phyloP scores from a whole-genome alignment of 371 early-diverging fungal species.

The Circinella umbellata region DNA sequence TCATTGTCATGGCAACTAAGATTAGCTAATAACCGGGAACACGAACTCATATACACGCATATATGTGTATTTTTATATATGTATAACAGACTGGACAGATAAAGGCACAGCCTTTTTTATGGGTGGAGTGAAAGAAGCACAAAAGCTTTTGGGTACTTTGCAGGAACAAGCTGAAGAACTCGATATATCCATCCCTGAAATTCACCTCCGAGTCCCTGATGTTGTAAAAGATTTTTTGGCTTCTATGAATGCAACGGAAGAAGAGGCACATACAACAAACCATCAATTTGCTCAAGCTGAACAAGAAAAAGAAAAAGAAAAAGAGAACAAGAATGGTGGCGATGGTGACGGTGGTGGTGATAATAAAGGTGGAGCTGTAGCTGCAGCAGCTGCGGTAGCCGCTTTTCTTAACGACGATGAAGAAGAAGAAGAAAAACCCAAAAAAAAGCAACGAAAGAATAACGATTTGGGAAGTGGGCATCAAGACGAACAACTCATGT shows the following conservation, averaged over 20 bases:
- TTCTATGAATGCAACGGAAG: conserved; percentile 16
- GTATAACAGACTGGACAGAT: conserved; percentile 37
- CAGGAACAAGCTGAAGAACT: conserved; percentile 34
- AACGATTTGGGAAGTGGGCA: conserved; percentile 7
- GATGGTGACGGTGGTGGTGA: conserved; percentile 5
- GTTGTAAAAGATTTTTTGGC: conserved; percentile 34
- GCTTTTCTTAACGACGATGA: conserved; percentile 17
- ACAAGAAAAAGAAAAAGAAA: conserved; percentile 13
- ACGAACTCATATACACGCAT: no score
- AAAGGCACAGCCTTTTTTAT: conserved; percentile 31
- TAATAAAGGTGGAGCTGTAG: conserved; percentile 18
- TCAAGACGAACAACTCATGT: conserved; percentile 80
- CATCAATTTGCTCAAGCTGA: conserved; percentile 22
- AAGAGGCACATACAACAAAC: conserved; percentile 19
- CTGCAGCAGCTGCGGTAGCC: conserved; percentile 27
- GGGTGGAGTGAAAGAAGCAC: conserved; percentile 27
- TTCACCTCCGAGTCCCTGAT: conserved; percentile 42
- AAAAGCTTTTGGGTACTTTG: conserved; percentile 27
- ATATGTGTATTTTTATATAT: not conserved
- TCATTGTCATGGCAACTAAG: no score
- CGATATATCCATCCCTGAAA: conserved; percentile 47
- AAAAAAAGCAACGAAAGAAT: conserved; percentile 20
- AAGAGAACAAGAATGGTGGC: conserved; percentile 7
- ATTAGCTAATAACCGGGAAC: no score
- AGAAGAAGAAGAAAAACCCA: conserved; percentile 27